phyloP scores from a whole-genome alignment of 805 yeast genomes.

The Starmera caribaea region DNA sequence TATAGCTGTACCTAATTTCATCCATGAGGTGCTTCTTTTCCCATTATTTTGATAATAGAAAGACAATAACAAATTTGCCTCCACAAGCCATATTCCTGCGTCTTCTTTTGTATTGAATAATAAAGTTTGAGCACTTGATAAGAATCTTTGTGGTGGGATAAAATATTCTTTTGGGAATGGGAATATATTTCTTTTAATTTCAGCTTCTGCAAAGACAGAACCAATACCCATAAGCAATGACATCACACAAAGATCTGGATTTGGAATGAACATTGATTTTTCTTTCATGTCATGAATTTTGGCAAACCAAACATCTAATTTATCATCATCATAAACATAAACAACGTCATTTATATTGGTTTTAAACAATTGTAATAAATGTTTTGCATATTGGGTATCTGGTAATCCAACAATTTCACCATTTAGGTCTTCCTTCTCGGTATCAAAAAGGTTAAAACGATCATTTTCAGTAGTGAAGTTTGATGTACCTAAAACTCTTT shows the following conservation, averaged over 20 bases:
- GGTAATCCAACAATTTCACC: constrained; percentile 21
- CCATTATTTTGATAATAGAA: constrained; percentile 32
- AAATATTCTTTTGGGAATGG: constrained; percentile 14
- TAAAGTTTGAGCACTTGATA: constrained; percentile 25
- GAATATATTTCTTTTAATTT: constrained; percentile 16
- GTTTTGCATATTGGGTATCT: constrained; percentile 19
- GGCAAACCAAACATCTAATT: constrained; percentile 20
- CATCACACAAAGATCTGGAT: constrained; percentile 23
- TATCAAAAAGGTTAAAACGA: constrained; percentile 26
- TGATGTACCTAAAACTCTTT: constrained; percentile 21
- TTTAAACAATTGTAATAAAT: constrained; percentile 23
- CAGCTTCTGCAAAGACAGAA: constrained; percentile 26
- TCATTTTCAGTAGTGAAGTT: constrained; percentile 29
- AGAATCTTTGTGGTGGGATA: constrained; percentile 23
- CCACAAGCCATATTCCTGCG: constrained; percentile 32
- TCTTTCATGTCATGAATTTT: constrained; percentile 19
- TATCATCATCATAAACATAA: constrained; percentile 29
- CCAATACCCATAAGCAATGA: constrained; percentile 33
- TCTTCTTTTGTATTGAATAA: constrained; percentile 26
- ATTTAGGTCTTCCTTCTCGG: constrained; percentile 11
- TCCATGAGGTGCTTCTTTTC: constrained; percentile 33
- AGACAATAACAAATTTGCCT: constrained; percentile 28
- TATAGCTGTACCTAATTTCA: constrained; percentile 32
- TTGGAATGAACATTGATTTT: constrained; percentile 18
- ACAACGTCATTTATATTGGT: constrained; percentile 30